These are phyloP conservation scores for Kluyveromyces dobzhanskii DNA, from an alignment of 805 yeast genomes.

Conservation along the genomic window DNA sequence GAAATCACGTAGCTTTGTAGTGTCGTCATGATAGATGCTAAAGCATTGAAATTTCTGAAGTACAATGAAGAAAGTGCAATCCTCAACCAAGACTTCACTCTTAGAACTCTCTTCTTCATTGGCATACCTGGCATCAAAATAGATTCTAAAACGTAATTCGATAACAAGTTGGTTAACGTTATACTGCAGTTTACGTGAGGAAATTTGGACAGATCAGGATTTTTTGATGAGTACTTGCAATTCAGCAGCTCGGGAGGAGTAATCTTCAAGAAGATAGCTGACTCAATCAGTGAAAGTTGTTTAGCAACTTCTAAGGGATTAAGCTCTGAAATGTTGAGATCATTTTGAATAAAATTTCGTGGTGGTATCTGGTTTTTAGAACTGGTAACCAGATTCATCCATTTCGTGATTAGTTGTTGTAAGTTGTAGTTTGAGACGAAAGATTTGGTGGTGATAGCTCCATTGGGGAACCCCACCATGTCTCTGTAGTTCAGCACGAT, in stretches of 20 bases:
- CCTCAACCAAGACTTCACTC: constrained; percentile 64
- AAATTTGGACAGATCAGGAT: constrained; percentile 48
- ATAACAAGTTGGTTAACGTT: constrained; percentile 60
- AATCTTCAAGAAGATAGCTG: constrained; percentile 53
- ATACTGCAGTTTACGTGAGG: constrained; percentile 57
- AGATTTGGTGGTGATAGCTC: neutral
- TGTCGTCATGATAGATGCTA: constrained; percentile 72
- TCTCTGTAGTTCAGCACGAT: constrained; percentile 46
- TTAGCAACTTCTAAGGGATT: constrained; percentile 71
- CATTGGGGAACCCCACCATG: constrained; percentile 28
- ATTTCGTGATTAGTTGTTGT: neutral
- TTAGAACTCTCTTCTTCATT: constrained; percentile 42
- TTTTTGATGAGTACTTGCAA: constrained; percentile 53
- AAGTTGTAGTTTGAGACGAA: neutral
- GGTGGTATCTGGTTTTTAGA: constrained; percentile 1
- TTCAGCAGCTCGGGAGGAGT: constrained; percentile 59
- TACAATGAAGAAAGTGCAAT: constrained; percentile 65
- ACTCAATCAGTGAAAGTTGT: constrained; percentile 66
- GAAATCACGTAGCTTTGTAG: constrained; percentile 66
- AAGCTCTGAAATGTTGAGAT: constrained; percentile 31
- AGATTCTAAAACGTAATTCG: constrained; percentile 66
- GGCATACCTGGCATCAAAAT: constrained; percentile 44
- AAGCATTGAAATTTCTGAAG: constrained; percentile 66
- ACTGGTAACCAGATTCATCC: constrained; percentile 3
- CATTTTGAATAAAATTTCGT: constrained; percentile 10